Evolutionary conservation across 2,329 filamentous ascomycete species (phyloP), one percentile per base, ranked within the genome.

Genomic region (Diaporthe citriasiana): DNA sequence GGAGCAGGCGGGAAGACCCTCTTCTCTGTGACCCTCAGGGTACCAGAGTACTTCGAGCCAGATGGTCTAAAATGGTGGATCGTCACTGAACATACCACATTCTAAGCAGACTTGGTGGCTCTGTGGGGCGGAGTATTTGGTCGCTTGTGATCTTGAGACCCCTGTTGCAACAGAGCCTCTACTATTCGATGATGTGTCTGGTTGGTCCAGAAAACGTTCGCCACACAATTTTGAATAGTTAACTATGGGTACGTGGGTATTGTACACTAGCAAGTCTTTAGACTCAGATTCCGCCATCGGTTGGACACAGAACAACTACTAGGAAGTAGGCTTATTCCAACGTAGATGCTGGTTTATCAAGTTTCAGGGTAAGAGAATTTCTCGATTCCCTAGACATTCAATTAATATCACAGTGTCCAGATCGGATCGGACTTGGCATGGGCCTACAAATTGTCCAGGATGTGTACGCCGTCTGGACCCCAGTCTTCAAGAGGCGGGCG

Each of bases 321-420:
- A 30, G 5, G 17, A 63, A 45, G 59, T 63, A 63, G 47, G 59
- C 59, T 63, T 63, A 63, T 63, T 63, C 59, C 13, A 63, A 22
- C 57, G 38, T 19, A 60, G 57, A 45, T 60, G 57, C n/a, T 60
- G 38, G 38, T 15, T 15, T 60, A 10, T 17, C 38, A 42, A 60
- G 57, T 60, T 60, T 60, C 57, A 60, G 25, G 38, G 30, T 60
- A 12, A 42, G 38, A 6, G 57, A 60, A 63, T 33, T 63, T n/a
- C 40, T 15, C 56, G 59, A 63, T 45, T 2, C 17, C 59, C 19
- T 17, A 63, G 40, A 63, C 19, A 63, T 45, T 4, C 40, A 40
- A 12, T 22, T 13, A n/a, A n/a, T n/a, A 13, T 22, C 25, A 45
- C 25, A 45, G 59, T 30, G 38, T 63, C 40, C 59, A 45, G 59